Conservation (phyloP, 169 alveolate genomes). For the Eimeria maxima region DNA sequence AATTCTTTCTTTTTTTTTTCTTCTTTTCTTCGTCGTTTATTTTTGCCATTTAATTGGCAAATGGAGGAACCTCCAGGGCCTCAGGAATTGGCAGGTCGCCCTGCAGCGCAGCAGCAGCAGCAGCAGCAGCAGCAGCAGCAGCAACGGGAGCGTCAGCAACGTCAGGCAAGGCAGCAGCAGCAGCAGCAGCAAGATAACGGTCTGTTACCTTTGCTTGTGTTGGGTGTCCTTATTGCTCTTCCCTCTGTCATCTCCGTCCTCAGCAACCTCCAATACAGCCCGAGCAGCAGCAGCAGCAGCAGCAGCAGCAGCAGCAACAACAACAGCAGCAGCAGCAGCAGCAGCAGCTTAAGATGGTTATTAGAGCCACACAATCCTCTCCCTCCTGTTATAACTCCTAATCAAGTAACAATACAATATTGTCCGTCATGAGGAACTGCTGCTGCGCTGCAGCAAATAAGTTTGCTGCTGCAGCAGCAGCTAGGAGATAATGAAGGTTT, state of each 20-base stretch:
- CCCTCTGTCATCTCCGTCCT: background rate
- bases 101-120: conserved; percentile 18
- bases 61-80: background rate
- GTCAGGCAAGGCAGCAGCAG: conserved; percentile 35
- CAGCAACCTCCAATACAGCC: no score
- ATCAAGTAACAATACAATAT: conserved; percentile 78
- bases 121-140: conserved; percentile 55
- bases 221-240: background rate
- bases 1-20: background rate
- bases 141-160: no score
- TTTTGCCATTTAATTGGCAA: background rate
- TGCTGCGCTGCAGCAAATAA: conserved; percentile 68
- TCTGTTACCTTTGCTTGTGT: background rate
- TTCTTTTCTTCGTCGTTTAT: background rate
- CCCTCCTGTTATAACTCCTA: conserved; percentile 13
- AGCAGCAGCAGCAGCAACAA: conserved; percentile 38
- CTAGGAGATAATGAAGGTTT: conserved; percentile 36
- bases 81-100: background rate
- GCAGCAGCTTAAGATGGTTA: conserved; percentile 20
- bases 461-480: background rate
- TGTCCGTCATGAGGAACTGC: conserved; percentile 78
- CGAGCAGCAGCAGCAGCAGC: no score
- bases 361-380: conserved; percentile 77
- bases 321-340: conserved; percentile 48
- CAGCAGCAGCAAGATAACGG: background rate